A percentile compares a stretch with the other conserved stretches of the same genome.
Evolutionary conservation across 176 grass and related monocot species (phyloP).

Genomic region (Aegilops bicornis): DNA sequence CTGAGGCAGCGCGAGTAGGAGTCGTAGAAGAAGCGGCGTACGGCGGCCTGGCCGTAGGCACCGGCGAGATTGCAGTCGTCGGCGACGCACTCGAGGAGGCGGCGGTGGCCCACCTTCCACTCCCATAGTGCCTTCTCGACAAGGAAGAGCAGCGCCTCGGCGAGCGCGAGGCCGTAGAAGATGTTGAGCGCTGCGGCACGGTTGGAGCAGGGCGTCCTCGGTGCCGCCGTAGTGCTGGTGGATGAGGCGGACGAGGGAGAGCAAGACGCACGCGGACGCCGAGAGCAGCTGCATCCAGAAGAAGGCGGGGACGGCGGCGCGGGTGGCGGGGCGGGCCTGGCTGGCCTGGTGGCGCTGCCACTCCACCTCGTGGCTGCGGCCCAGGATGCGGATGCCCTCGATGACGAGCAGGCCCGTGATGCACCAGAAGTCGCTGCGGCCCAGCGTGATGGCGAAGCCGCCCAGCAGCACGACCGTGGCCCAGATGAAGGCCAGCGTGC

Average conservation of each 20-base stretch:
- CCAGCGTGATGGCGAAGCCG: conserved; percentile 62
- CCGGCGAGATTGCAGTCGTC: conserved; percentile 36
- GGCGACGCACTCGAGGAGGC: conserved; percentile 48
- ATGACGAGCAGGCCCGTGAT: conserved; percentile 48
- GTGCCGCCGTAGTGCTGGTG: conserved; percentile 49
- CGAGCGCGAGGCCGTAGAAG: conserved; percentile 56
- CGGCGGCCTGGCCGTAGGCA: conserved; percentile 25
- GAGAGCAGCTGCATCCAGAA: conserved; percentile 68
- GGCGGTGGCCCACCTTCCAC: conserved; percentile 44
- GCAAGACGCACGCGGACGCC: conserved; percentile 41
- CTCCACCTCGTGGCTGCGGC: conserved; percentile 74
- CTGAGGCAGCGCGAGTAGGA: conserved; percentile 55
- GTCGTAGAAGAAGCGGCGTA: conserved; percentile 63
- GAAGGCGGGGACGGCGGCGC: conserved; percentile 38
- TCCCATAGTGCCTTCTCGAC: conserved; percentile 62
- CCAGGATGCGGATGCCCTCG: conserved; percentile 51
- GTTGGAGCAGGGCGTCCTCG: conserved; percentile 33
- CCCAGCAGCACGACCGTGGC: conserved; percentile 70
- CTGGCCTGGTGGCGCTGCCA: conserved; percentile 69
- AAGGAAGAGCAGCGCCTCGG: conserved; percentile 63
- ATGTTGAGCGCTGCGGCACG: conserved; percentile 45
- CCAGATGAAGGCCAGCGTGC: conserved; percentile 74
- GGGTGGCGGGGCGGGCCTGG: conserved; percentile 30
- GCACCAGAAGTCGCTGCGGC: conserved; percentile 57
- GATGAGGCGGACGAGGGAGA: conserved; percentile 49